phyloP scores from a whole-genome alignment of 768 basidiomycete species.

The Mycena maculata region DNA sequence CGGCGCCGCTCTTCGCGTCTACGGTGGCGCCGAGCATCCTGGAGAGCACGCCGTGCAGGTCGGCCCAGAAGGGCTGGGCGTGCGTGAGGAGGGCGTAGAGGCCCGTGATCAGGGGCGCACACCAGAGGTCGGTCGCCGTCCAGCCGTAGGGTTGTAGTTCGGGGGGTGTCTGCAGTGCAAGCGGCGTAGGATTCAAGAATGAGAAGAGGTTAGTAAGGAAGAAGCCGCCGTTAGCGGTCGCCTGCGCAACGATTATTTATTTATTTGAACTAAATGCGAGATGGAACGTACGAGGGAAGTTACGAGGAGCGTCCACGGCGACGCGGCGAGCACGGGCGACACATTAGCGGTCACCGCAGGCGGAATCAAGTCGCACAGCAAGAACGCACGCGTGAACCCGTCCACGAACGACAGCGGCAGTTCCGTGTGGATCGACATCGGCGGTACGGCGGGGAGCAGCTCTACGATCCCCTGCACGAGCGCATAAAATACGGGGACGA shows the following conservation, averaged over 20 bases:
- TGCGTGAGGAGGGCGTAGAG: constrained; percentile 88
- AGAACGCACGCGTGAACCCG: constrained; percentile 80
- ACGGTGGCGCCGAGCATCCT: constrained; percentile 54
- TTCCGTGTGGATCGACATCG: constrained; percentile 66
- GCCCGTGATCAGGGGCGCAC: constrained; percentile 80
- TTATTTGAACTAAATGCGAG: neutral
- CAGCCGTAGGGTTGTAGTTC: constrained; percentile 88
- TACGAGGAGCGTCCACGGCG: constrained; percentile 82
- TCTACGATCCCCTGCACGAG: constrained; percentile 71
- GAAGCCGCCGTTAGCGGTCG: constrained; percentile 84
- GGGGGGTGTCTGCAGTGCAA: constrained; percentile 78
- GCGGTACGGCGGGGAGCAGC: constrained; percentile 66
- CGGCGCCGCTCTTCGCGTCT: constrained; percentile 40
- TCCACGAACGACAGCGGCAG: constrained; percentile 81
- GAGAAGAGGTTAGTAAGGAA: constrained; percentile 82
- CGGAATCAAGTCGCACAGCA: constrained; percentile 83
- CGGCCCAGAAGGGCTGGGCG: constrained; percentile 86
- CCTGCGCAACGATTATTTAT: constrained; percentile 48
- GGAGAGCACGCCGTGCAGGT: constrained; percentile 61
- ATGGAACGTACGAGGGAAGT: constrained; percentile 70
- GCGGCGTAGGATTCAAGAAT: constrained; percentile 77
- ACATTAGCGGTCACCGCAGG: constrained; percentile 69
- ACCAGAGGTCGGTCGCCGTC: constrained; percentile 89
- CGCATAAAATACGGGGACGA: constrained; percentile 71
- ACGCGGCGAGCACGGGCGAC: constrained; percentile 62